Conservation (phyloP, 1,139 yeast genomes). For the Saccharomyces uvarum region DNA sequence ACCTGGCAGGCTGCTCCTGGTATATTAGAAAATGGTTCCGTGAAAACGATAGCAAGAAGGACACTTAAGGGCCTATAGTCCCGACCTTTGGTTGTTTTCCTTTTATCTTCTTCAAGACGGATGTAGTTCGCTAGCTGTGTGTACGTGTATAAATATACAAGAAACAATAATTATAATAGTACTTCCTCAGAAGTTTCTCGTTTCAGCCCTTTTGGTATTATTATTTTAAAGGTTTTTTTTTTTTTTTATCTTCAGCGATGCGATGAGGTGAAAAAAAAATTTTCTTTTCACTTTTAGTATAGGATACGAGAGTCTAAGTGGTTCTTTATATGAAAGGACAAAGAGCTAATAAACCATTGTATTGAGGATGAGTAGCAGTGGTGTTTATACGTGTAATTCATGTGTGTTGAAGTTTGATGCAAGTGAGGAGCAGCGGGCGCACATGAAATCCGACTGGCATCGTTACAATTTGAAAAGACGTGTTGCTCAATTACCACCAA, state of each 20-base stretch:
- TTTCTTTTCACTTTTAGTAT: neutral
- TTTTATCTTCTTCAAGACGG: neutral
- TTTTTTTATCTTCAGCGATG: constrained; percentile 4
- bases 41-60: constrained; percentile 19
- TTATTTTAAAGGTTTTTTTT: neutral
- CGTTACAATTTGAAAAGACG: constrained; percentile 87
- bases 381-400: constrained; percentile 72
- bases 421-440: constrained; percentile 76
- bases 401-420: constrained; percentile 72
- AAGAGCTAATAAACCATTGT: neutral
- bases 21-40: constrained; percentile 48
- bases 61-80: neutral
- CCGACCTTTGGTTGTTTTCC: neutral
- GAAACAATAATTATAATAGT: neutral
- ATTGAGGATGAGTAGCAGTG: constrained; percentile 4
- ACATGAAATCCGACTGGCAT: constrained; percentile 90
- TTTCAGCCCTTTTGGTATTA: neutral
- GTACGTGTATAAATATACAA: neutral
- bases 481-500: constrained; percentile 81
- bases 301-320: neutral
- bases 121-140: neutral
- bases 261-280: constrained; percentile 6
- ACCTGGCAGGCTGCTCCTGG: constrained; percentile 43
- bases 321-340: neutral
- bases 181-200: neutral